A percentile compares a stretch with the other conserved stretches of the same genome.
These are phyloP conservation scores for Ustilago trichophora DNA, from an alignment of 1,284 basidiomycete species.

Conservation along the genomic window DNA sequence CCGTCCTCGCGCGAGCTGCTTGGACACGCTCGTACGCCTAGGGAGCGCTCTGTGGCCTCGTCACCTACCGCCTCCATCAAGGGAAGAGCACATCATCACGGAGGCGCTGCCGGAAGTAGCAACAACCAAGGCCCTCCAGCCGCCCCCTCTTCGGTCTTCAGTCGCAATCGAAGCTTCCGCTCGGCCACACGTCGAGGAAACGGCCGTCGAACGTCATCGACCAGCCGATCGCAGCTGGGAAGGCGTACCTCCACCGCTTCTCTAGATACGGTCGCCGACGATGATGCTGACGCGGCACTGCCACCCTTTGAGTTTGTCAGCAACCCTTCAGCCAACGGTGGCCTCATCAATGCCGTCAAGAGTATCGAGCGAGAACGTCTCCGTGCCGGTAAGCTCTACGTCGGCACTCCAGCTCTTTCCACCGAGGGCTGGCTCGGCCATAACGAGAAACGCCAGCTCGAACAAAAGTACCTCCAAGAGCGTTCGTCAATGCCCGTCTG, in stretches of 20 bases:
- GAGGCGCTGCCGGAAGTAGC: background rate
- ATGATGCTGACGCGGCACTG: constrained; percentile 14
- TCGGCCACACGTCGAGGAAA: constrained; percentile 14
- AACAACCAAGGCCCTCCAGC: constrained; percentile 34
- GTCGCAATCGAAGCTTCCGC: constrained; percentile 38
- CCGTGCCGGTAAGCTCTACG: constrained; percentile 56
- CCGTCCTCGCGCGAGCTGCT: constrained; percentile 43
- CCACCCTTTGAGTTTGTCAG: constrained; percentile 59
- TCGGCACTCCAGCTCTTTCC: constrained; percentile 61
- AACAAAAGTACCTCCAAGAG: constrained; percentile 73
- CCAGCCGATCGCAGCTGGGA: constrained; percentile 26
- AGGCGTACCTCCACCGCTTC: constrained; percentile 45
- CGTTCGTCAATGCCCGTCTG: constrained; percentile 77
- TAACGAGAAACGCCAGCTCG: constrained; percentile 71
- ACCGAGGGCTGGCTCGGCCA: constrained; percentile 56
- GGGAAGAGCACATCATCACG: constrained; percentile 13
- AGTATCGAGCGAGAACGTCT: constrained; percentile 54
- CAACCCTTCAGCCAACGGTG: constrained; percentile 64
- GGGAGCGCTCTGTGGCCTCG: constrained; percentile 23
- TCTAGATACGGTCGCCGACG: constrained; percentile 39
- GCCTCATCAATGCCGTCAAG: constrained; percentile 64
- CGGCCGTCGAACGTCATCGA: constrained; percentile 35
- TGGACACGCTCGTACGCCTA: constrained; percentile 23
- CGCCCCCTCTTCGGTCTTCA: constrained; percentile 42
- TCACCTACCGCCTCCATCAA: constrained; percentile 37